Percentiles rank a stretch among this genome's conserved stretches.
phyloP scores from a whole-genome alignment of 768 basidiomycete genomes.

The Lactarius trivialis region DNA sequence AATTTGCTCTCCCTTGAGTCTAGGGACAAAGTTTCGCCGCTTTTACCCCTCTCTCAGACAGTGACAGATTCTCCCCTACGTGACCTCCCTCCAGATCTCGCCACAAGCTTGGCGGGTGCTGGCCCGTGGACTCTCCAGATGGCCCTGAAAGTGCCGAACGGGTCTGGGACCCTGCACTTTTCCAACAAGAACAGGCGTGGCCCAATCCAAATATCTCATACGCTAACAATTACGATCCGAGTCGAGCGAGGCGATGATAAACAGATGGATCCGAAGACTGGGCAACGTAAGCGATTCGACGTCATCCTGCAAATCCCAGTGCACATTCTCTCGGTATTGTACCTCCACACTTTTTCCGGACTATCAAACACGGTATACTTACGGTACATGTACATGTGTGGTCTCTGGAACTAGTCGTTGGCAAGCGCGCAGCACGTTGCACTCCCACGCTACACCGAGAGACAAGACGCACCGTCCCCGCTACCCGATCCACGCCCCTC shows the following conservation, averaged over 20 bases:
- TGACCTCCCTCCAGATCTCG: slow-evolving; percentile 41
- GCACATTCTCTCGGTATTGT: slow-evolving; percentile 77
- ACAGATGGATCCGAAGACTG: slow-evolving; percentile 53
- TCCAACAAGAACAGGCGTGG: slow-evolving; percentile 75
- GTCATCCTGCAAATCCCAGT: slow-evolving; percentile 82
- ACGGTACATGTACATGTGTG: background rate
- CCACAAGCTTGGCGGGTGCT: slow-evolving; percentile 7
- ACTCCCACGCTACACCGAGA: slow-evolving; percentile 13
- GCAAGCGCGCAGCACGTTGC: slow-evolving; percentile 9
- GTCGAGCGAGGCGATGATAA: slow-evolving; percentile 76
- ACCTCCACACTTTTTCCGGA: background rate
- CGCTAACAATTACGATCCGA: slow-evolving; percentile 73
- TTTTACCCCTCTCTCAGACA: slow-evolving; percentile 57
- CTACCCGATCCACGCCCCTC: background rate
- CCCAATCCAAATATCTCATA: slow-evolving; percentile 71
- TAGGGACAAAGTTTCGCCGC: slow-evolving; percentile 30
- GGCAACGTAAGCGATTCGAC: slow-evolving; percentile 78
- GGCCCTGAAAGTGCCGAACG: slow-evolving; percentile 58
- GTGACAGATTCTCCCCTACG: slow-evolving; percentile 72
- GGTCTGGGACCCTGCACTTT: slow-evolving; percentile 54
- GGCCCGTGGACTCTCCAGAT: slow-evolving; percentile 64
- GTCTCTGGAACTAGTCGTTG: slow-evolving; percentile 1
- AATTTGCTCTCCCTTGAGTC: slow-evolving; percentile 3
- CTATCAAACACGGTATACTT: background rate
- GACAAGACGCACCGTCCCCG: background rate